Evolutionary conservation across 1,284 basidiomycete genomes (phyloP), one percentile per base, ranked within the genome.

Genomic region (Psilocybe mexicana): DNA sequence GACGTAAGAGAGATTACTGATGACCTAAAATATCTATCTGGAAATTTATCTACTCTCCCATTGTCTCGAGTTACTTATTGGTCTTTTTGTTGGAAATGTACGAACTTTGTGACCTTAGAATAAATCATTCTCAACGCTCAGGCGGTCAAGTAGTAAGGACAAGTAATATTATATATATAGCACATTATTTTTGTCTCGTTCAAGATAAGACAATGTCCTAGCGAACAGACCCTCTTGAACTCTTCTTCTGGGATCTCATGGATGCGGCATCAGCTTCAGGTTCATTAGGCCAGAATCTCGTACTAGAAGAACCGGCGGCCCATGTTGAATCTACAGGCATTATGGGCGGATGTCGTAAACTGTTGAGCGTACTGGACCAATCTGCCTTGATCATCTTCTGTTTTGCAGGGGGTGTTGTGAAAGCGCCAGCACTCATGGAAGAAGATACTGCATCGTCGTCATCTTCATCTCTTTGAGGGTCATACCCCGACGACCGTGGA

Each of bases 391-490:
- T 30, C 11, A 18, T n/a, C 18, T 44, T 44, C 24, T 55, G 49
- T 11, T 42, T 45, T 23, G 46, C 58, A 14, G 64, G 69, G 2
- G 73, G 72, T 5, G 74, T 74, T 5, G 72, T 73, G 26, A 75
- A 64, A 7, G 72, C 71, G 38, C 69, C 70, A 11, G 58, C 59
- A 18, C 62, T 67, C 52, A 70, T 57, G 2, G 58, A 56, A 11
- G 73, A 74, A 28, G 69, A 70, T 8, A 68, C 64, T 26, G 65
- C 68, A 23, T 72, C 70, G 44, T 74, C 71, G 8, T 74, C 68
- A 24, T 64, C 30, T 33, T 33, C 54, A 38, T 66, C 58, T 10
- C 43, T 59, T 10, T 42, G 58, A 40, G 12, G n/a, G 42, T 52
- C 43, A 18, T 50, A 40, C 36, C 26, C 35, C 6, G 18, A 18